Base-by-base conservation (phyloP, 2,329 filamentous ascomycete genomes). In the Zasmidium citrigriseum region DNA sequence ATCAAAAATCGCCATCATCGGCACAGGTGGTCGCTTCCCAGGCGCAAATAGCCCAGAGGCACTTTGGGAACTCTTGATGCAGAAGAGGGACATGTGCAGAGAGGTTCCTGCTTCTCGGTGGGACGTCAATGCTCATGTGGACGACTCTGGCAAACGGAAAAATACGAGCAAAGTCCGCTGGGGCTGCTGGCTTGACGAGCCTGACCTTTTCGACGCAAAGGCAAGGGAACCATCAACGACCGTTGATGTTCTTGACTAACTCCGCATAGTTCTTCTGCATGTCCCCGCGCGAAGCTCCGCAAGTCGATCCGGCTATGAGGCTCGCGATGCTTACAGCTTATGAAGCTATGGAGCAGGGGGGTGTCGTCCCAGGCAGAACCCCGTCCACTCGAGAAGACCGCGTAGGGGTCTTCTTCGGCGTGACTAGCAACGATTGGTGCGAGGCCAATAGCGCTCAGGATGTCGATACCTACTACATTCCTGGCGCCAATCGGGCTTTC, bases 131-230 rank as follows among this genome's bases (percentile, higher is more conserved):
- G 65, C 67, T 0, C 73, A 78, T 4, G 78, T 82, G 24, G 73
- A 77, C 57, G 64, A 72, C 2, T 68, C 67, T 1, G 72, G 72
- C 0, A 72, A 73, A 46, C 60, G 41, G 1, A 66, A 67, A n/a
- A 76, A 76, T 27, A 59, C 53, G 12, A 58, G 50, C 18, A 47
- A n/a, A 4, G 45, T 46, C 3, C 52, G 53, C 69, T 67, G 52
- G 74, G 76, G 77, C 2, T 73, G 70, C 52, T 78, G 72, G 52
- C 65, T 78, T 11, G 67, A 75, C 18, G 49, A 70, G 2, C 71
- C 76, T 0, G 75, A 70, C 0, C 44, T 68, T 1, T 79, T 79
- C 57, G 76, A 79, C 60, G 58, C 70, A 2, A 62, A 62, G 34
- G 34, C 18, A n/a, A 9, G 34, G 18, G n/a, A n/a, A n/a, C n/a